phyloP scores from a whole-genome alignment of 192 early-diverging fungal genomes.

The Backusella australiensis region DNA sequence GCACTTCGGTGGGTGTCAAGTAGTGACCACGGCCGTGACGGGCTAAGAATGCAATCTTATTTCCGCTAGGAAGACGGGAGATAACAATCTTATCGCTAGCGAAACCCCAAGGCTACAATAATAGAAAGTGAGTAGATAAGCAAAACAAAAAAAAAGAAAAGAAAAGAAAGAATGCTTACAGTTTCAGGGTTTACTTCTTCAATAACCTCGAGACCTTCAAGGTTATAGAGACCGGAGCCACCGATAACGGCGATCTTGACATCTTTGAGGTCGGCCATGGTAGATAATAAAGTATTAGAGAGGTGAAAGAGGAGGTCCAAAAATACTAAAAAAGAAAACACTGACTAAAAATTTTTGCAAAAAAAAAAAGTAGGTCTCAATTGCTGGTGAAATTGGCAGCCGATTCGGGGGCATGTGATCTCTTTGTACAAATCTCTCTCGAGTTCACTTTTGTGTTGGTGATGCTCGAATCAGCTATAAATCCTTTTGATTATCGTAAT shows the following conservation, averaged over 20 bases:
- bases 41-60: slow-evolving; percentile 93
- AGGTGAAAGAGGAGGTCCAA: no score
- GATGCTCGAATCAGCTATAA: no score
- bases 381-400: no score
- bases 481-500: no score
- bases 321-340: no score
- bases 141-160: slow-evolving; percentile 7
- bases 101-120: slow-evolving; percentile 82
- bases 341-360: no score
- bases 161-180: slow-evolving; percentile 37
- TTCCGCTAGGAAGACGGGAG: slow-evolving; percentile 60
- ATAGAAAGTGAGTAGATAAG: not conserved
- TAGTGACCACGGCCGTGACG: slow-evolving; percentile 92
- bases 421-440: no score
- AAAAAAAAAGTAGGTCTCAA: no score
- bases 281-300: not conserved
- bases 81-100: slow-evolving; percentile 89
- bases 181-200: slow-evolving; percentile 87
- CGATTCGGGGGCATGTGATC: no score
- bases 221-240: slow-evolving; percentile 89
- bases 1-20: slow-evolving; percentile 86
- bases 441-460: no score
- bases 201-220: slow-evolving; percentile 47
- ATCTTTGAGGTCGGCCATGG: slow-evolving; percentile 29
- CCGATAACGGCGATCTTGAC: slow-evolving; percentile 93